phyloP scores from a whole-genome alignment of 2,329 filamentous ascomycete species.

The Fusarium neocosmosporiellum region DNA sequence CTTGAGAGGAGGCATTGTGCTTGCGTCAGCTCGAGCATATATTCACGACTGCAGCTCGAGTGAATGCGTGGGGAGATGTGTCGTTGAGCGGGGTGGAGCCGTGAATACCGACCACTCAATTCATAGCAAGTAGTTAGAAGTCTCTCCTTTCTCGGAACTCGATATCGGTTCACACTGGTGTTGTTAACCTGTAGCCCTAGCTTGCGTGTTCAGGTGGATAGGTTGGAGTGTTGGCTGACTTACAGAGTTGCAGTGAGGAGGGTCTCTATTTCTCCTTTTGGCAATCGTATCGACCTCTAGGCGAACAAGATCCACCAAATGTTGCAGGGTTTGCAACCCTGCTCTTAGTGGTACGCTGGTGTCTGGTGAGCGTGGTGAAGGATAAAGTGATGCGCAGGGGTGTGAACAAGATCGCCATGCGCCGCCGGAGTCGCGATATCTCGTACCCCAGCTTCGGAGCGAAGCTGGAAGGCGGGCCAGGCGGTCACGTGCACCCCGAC shows the following conservation, averaged over 20 bases:
- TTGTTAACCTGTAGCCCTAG: slow-evolving; percentile 21
- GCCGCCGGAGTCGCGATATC: slow-evolving; percentile 1
- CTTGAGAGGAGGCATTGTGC: slow-evolving; percentile 55
- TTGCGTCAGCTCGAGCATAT: slow-evolving; percentile 20
- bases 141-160: neutral
- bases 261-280: slow-evolving; percentile 29
- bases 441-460: neutral
- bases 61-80: neutral
- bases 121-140: slow-evolving; percentile 11
- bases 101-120: slow-evolving; percentile 10
- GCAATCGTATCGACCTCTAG: slow-evolving; percentile 11
- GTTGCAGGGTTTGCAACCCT: slow-evolving; percentile 14
- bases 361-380: slow-evolving; percentile 8
- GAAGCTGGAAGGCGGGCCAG: neutral
- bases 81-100: neutral
- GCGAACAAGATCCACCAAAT: slow-evolving; percentile 19
- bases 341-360: neutral
- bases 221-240: slow-evolving; percentile 8
- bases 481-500: slow-evolving; percentile 23
- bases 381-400: slow-evolving; percentile 10
- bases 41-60: slow-evolving; percentile 12
- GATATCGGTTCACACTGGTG: slow-evolving; percentile 21
- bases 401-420: slow-evolving; percentile 6
- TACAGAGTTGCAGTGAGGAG: slow-evolving; percentile 30
- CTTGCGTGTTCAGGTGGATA: neutral